Base-by-base conservation (phyloP, 2,329 filamentous ascomycete genomes). In the Westerdykella ornata region DNA sequence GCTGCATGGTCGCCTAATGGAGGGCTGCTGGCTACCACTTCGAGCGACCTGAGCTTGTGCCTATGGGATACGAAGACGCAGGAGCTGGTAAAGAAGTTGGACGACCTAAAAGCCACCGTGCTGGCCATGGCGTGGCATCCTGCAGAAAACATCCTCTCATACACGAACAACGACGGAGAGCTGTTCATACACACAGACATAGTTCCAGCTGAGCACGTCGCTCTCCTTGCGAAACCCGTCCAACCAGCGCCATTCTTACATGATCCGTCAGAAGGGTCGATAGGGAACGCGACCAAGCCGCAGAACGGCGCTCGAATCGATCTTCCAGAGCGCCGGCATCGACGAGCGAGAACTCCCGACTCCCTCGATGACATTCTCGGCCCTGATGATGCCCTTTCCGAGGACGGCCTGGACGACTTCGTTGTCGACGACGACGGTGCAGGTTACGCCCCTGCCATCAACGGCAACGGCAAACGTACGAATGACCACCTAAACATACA, bases 1-100 rank as follows among this genome's bases (percentile, higher is more conserved):
- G 69, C 94, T 28, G 81, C 85, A 28, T 98, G 92, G 92, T 95
- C 90, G 12, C 88, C 88, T 1, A 98, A 98, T 59, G 92, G 92
- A 30, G 86, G 89, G 1, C 73, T 98, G 56, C 73, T 98, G 16
- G 88, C 82, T 13, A 78, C 74, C 14, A 74, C 76, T 4, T 74
- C 72, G n/a, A 66, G 72, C 26, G 71, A 75, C 51, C 70, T 76
- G 15, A 86, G 80, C 59, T 68, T 94, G 3, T 63, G 85, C 18
- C 71, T 98, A 2, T 98, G 94, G 92, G 88, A 96, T 58, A 84
- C 86, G 1, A 88, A 84, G 64, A 87, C 85, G 1, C 90, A 96
- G 65, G 85, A 79, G 38, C 75, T 94, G 26, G 68, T 97, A 41
- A 81, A 84, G 44, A 81, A 80, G 49, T 76, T 86, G 53, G 85